phyloP scores from a whole-genome alignment of 148 eudicot genomes.

The Camellia sinensis region DNA sequence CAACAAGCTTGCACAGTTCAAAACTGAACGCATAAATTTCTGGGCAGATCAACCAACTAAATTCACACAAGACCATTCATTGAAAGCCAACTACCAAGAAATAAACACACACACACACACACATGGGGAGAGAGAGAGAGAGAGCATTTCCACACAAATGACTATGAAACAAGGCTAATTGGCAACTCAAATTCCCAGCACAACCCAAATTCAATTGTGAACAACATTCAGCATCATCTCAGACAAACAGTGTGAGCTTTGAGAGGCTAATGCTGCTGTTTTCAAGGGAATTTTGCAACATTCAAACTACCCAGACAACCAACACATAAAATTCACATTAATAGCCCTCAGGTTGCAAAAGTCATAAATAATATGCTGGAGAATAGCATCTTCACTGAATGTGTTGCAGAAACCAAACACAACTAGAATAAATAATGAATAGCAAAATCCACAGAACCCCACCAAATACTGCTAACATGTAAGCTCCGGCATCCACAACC shows the following conservation, averaged over 20 bases:
- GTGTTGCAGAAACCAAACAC: not conserved
- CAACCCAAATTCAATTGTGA: not conserved
- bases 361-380: not conserved
- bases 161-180: not conserved
- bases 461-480: not conserved
- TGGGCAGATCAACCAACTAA: not conserved
- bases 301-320: not conserved
- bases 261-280: not conserved
- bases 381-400: not conserved
- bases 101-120: not conserved
- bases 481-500: constrained; percentile 8
- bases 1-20: not conserved
- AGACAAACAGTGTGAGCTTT: not conserved
- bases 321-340: not conserved
- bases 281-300: not conserved
- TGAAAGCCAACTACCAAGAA: not conserved
- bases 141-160: not conserved
- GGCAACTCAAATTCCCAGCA: not conserved
- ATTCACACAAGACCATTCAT: not conserved
- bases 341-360: not conserved
- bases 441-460: not conserved
- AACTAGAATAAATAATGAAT: not conserved
- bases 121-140: not conserved
- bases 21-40: not conserved
- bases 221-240: constrained; percentile 4